These are phyloP conservation scores for Claviceps sorghi DNA, from an alignment of 2,329 filamentous ascomycete genomes.

Conservation along the genomic window DNA sequence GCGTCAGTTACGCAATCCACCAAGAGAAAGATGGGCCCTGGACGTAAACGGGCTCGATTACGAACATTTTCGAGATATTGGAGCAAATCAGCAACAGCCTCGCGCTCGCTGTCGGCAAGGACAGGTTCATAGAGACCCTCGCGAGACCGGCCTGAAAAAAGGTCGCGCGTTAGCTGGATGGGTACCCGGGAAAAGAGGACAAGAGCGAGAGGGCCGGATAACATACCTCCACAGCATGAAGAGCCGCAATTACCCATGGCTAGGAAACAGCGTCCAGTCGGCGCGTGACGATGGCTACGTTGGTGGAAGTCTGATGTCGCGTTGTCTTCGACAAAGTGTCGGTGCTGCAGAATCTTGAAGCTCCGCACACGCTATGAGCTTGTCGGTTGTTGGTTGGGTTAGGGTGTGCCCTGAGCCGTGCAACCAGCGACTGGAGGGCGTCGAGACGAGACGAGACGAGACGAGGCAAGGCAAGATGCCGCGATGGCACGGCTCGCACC, in stretches of 20 bases:
- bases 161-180: constrained; percentile 14
- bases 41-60: constrained; percentile 7
- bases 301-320: not conserved
- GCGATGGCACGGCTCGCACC: not conserved
- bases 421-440: not conserved
- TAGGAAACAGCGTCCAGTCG: constrained; percentile 1
- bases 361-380: not conserved
- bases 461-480: too few species aligned
- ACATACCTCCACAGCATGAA: constrained; percentile 39
- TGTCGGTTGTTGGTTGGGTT: not conserved
- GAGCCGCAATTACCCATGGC: constrained; percentile 49
- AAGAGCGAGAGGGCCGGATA: constrained; percentile 2
- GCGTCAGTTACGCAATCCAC: not conserved
- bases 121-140: constrained; percentile 76
- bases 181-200: constrained; percentile 1
- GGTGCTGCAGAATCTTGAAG: not conserved
- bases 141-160: constrained; percentile 50
- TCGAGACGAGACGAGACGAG: not conserved
- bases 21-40: not conserved
- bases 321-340: not conserved
- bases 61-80: constrained; percentile 92
- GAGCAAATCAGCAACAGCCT: constrained; percentile 88
- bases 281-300: not conserved
- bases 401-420: not conserved
- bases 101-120: constrained; percentile 87